These are phyloP conservation scores for Quercus tomentella DNA, from an alignment of 331 rosid species.

Conservation along the genomic window DNA sequence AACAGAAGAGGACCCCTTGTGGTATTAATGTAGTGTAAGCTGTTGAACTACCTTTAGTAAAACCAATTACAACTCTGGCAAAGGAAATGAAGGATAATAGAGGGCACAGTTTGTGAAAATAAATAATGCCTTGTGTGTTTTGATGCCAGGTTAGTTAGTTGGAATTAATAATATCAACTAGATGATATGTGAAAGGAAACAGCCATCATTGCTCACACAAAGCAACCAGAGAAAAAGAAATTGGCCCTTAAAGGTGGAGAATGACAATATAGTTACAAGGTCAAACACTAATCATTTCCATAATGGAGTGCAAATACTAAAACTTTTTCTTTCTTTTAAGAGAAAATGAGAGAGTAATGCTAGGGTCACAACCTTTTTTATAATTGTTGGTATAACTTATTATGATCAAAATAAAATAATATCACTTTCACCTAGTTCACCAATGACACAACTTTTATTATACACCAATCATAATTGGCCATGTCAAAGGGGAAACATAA, in stretches of 20 bases:
- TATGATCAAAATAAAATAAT: too few relatives aligned
- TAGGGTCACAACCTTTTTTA: too few relatives aligned
- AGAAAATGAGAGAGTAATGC: background rate
- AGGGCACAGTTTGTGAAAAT: conserved; percentile 16
- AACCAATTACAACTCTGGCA: conserved; percentile 16
- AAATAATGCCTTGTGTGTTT: conserved; percentile 3
- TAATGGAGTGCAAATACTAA: background rate
- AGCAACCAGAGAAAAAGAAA: conserved; percentile 42
- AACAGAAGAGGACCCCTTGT: conserved; percentile 22
- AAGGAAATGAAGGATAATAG: conserved; percentile 21
- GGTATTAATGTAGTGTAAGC: conserved; percentile 5
- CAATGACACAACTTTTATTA: too few relatives aligned
- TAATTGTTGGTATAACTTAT: too few relatives aligned
- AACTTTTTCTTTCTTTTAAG: background rate
- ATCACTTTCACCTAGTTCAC: too few relatives aligned
- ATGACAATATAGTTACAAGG: conserved; percentile 28
- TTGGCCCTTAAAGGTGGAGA: conserved; percentile 24
- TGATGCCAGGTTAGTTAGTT: conserved; percentile 21
- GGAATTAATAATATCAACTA: conserved; percentile 31
- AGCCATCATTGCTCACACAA: conserved; percentile 60
- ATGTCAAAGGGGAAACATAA: too few relatives aligned
- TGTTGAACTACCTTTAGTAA: conserved; percentile 27
- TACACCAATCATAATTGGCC: too few relatives aligned
- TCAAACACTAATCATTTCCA: conserved; percentile 21
- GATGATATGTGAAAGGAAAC: conserved; percentile 45